Percentiles rank a stretch among this genome's conserved stretches.
phyloP scores from a whole-genome alignment of 352 stramenopile genomes.

The Globisporangium ultimum region DNA sequence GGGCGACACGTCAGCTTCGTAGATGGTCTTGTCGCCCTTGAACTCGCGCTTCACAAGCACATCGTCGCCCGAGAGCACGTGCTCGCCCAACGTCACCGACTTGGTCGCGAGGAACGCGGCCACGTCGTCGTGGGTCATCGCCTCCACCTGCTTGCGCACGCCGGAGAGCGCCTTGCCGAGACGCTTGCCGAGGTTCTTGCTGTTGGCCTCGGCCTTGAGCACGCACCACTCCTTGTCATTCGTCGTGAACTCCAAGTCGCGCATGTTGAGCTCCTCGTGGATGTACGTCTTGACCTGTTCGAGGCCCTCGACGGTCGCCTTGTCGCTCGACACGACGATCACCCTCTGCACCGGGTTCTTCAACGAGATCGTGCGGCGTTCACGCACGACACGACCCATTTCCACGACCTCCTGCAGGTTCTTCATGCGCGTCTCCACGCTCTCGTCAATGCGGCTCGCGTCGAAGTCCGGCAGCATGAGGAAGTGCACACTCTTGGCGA shows the following conservation, averaged over 20 bases:
- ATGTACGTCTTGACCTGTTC: slow-evolving; percentile 92
- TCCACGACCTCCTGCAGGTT: slow-evolving; percentile 96
- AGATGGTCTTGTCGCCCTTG: slow-evolving; percentile 90
- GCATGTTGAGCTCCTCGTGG: slow-evolving; percentile 97
- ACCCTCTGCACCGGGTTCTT: slow-evolving; percentile 97
- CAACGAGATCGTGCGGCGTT: slow-evolving; percentile 96
- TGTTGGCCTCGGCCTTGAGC: slow-evolving; percentile 94
- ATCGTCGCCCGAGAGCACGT: slow-evolving; percentile 87
- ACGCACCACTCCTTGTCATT: slow-evolving; percentile 92
- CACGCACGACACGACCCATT: slow-evolving; percentile 94
- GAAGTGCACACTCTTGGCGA: slow-evolving; percentile 96
- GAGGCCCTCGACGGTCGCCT: slow-evolving; percentile 69
- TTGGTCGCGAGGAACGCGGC: slow-evolving; percentile 68
- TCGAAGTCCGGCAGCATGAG: slow-evolving; percentile 94
- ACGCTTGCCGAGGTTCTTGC: slow-evolving; percentile 92
- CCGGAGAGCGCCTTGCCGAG: slow-evolving; percentile 96
- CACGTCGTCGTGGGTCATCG: slow-evolving; percentile 70
- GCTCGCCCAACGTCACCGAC: slow-evolving; percentile 75
- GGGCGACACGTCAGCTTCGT: slow-evolving; percentile 85
- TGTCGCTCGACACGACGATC: slow-evolving; percentile 92
- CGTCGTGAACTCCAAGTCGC: slow-evolving; percentile 86
- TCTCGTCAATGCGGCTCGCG: slow-evolving; percentile 88
- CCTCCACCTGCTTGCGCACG: slow-evolving; percentile 84
- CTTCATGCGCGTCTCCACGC: slow-evolving; percentile 93
- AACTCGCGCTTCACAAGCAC: slow-evolving; percentile 94